phyloP scores from a whole-genome alignment of 768 basidiomycete genomes.

The Lanmaoa pseudosensibilis region DNA sequence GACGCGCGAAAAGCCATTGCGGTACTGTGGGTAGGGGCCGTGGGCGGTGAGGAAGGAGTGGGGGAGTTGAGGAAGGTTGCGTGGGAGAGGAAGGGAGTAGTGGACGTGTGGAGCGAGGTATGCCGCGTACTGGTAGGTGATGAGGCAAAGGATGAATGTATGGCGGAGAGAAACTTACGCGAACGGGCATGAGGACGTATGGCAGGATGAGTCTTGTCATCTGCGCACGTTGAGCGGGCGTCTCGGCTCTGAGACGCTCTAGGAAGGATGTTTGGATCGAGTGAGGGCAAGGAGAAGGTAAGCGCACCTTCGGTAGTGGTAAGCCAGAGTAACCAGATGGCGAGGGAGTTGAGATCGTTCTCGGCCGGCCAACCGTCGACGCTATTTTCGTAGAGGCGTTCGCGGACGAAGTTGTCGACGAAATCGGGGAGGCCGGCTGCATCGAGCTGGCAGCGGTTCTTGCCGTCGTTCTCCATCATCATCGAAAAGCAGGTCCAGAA shows the following conservation, averaged over 20 bases:
- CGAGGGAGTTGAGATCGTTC: conserved; percentile 47
- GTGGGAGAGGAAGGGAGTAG: conserved; percentile 50
- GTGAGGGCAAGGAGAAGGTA: neutral
- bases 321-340: conserved; percentile 66
- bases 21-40: conserved; percentile 51
- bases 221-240: conserved; percentile 27
- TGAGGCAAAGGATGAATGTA: conserved; percentile 8
- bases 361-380: conserved; percentile 60
- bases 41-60: conserved; percentile 39
- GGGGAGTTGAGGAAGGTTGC: conserved; percentile 15
- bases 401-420: conserved; percentile 44
- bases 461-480: conserved; percentile 67
- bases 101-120: conserved; percentile 63
- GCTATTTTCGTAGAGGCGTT: conserved; percentile 44
- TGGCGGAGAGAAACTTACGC: conserved; percentile 32
- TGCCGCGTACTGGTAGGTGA: conserved; percentile 46
- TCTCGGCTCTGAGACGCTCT: conserved; percentile 33
- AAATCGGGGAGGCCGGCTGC: conserved; percentile 49
- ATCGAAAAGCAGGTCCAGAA: conserved; percentile 55
- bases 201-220: conserved; percentile 41
- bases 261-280: conserved; percentile 20
- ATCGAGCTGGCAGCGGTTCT: conserved; percentile 57
- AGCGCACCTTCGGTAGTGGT: conserved; percentile 50
- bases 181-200: conserved; percentile 49
- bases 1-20: conserved; percentile 32